Base-by-base conservation (phyloP, 441 rosid species). In the Kokia cookei region DNA sequence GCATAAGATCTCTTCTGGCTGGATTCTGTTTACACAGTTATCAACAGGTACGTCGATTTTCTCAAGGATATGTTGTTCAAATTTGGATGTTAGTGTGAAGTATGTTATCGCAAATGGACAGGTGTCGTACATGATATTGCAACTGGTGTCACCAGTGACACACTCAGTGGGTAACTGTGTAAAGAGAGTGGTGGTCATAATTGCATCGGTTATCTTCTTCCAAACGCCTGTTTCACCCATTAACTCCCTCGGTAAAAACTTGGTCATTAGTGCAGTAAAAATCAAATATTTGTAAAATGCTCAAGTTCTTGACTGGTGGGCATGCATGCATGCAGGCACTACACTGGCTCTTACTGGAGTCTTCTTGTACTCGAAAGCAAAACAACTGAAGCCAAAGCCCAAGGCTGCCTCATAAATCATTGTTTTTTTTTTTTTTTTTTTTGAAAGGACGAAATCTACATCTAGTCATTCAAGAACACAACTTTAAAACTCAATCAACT, bases 91-190 rank as follows among this genome's bases (percentile, higher is more conserved):
- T 19, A 19, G 22, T 19, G 0, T 19, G 22, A 19, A 19, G 22
- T 19, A 19, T 19, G 22, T 19, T 19, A 19, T 19, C 22, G 63
- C 8, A 45, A 45, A 45, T 12, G 32, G 17, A 65, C 78, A 90
- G 92, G 90, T 90, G 4, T 87, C 94, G 15, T 88, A 88, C 62
- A 77, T 75, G 80, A 90, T 90, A 5, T 77, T 90, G 14, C 85
- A 80, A 75, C 83, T 83, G 87, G 88, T 88, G 58, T 90, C 94
- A 7, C 92, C 94, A 2, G 87, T 90, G 15, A 84, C 87, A 10
- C 94, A 90, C 72, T 81, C 92, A 0, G 94, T 90, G 2, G 94
- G 90, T 59, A 90, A 90, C 71, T 84, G 89, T 50, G 85, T 81
- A 72, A 90, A 90, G 85, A 89, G 94, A 1, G 87, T 88, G 17